These are phyloP conservation scores for Penicillium verrucosum DNA, from an alignment of 2,329 filamentous ascomycete genomes.

Conservation along the genomic window DNA sequence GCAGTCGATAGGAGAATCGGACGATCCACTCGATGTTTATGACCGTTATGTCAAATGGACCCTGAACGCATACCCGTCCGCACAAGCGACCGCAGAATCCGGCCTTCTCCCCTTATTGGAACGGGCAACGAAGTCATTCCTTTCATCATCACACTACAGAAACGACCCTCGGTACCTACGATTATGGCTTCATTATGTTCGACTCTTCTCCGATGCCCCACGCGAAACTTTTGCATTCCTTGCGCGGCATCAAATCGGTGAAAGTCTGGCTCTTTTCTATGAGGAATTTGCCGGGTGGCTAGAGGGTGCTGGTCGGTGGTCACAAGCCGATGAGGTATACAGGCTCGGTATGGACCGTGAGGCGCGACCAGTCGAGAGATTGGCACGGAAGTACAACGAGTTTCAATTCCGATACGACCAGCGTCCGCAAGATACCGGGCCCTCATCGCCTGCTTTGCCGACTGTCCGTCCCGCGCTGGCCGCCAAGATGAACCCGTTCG, in stretches of 20 bases:
- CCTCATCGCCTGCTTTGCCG: constrained; percentile 82
- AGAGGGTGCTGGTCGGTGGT: constrained; percentile 77
- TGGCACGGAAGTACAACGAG: constrained; percentile 86
- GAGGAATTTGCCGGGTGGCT: constrained; percentile 96
- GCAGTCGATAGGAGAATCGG: constrained; percentile 72
- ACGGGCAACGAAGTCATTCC: constrained; percentile 85
- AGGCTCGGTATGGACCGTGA: constrained; percentile 84
- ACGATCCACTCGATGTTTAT: constrained; percentile 92
- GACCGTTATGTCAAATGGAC: constrained; percentile 98
- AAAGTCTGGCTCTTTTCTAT: constrained; percentile 85
- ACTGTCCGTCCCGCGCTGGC: constrained; percentile 77
- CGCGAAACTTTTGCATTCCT: constrained; percentile 91
- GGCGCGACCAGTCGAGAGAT: constrained; percentile 73
- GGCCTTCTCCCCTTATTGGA: constrained; percentile 85
- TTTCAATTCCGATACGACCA: constrained; percentile 78
- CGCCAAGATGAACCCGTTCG: constrained; percentile 81
- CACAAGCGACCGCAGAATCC: constrained; percentile 88
- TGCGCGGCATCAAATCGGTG: constrained; percentile 81
- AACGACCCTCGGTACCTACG: constrained; percentile 93
- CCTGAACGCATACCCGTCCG: constrained; percentile 87
- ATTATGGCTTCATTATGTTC: constrained; percentile 91
- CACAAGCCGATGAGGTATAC: constrained; percentile 91
- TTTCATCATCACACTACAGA: constrained; percentile 81
- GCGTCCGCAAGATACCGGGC: constrained; percentile 62
- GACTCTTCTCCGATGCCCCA: constrained; percentile 87